Evolutionary conservation across 164 flowering plant species (phyloP).

Genomic region (Dillenia turbinata): DNA sequence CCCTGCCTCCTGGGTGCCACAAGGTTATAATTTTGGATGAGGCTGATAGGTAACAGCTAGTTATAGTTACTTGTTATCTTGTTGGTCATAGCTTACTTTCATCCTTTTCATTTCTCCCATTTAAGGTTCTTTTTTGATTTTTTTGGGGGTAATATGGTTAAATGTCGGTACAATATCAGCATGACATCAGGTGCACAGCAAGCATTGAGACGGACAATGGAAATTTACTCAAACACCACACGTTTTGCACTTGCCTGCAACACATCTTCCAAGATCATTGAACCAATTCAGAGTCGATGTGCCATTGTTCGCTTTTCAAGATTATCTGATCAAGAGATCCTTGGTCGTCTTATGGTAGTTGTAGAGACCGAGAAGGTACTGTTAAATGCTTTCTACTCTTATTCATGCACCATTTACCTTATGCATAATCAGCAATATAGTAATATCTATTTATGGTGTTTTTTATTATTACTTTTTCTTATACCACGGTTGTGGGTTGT

Average conservation of each 20-base stretch:
- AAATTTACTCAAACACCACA: conserved; percentile 91
- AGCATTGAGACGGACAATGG: conserved; percentile 97
- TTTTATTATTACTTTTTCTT: no score
- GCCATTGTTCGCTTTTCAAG: conserved; percentile 93
- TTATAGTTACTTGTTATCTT: not conserved
- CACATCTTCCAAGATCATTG: conserved; percentile 87
- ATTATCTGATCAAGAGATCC: conserved; percentile 88
- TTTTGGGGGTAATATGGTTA: not conserved
- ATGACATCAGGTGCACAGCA: conserved; percentile 99
- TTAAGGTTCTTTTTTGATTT: not conserved
- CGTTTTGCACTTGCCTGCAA: conserved; percentile 99
- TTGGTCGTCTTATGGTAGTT: conserved; percentile 89
- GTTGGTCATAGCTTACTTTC: not conserved
- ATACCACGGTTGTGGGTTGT: no score
- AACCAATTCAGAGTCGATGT: conserved; percentile 99
- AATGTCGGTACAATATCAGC: conserved; percentile 33
- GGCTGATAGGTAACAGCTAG: conserved; percentile 77
- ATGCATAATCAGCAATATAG: no score
- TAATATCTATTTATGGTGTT: no score
- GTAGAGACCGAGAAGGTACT: conserved; percentile 81
- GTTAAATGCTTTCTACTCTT: not conserved
- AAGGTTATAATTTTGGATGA: conserved; percentile 88
- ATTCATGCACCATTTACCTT: not conserved
- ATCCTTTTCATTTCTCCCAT: no score
- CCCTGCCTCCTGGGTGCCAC: conserved; percentile 87